Conservation (phyloP, 129 eudicot species). For the Helichrysum umbraculigerum region DNA sequence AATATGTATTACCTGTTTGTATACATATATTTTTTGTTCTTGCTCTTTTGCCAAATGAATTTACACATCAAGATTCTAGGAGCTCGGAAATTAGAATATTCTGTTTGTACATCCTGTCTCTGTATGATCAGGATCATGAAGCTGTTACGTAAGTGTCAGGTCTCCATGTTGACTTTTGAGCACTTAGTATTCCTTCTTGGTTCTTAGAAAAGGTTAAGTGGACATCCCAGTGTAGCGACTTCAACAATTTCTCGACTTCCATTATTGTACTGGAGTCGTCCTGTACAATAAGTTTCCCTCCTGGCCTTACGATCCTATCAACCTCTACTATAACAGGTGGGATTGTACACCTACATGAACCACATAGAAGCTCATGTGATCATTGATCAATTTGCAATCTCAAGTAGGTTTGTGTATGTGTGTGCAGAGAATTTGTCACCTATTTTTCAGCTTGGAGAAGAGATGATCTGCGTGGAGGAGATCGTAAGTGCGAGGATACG, state of each 20-base stretch:
- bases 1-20: not conserved
- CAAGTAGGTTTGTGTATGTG: slow-evolving; percentile 16
- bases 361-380: slow-evolving; percentile 12
- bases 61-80: slow-evolving; percentile 24
- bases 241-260: slow-evolving; percentile 71
- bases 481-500: slow-evolving; percentile 84
- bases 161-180: slow-evolving; percentile 75
- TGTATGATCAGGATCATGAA: slow-evolving; percentile 40
- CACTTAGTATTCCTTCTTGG: slow-evolving; percentile 60
- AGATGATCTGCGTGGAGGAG: slow-evolving; percentile 89
- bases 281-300: slow-evolving; percentile 75
- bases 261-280: slow-evolving; percentile 56
- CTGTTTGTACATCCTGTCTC: slow-evolving; percentile 22
- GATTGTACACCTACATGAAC: slow-evolving; percentile 61
- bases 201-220: slow-evolving; percentile 52
- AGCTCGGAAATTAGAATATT: slow-evolving; percentile 9
- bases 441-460: slow-evolving; percentile 66
- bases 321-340: slow-evolving; percentile 64
- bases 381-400: not conserved
- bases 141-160: slow-evolving; percentile 45
- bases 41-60: slow-evolving; percentile 20
- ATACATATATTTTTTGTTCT: not conserved
- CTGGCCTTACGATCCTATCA: slow-evolving; percentile 78
- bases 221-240: slow-evolving; percentile 81
- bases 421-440: slow-evolving; percentile 37